These are phyloP conservation scores for Fagopyrum tataricum DNA, from an alignment of 148 eudicot species.

Conservation along the genomic window DNA sequence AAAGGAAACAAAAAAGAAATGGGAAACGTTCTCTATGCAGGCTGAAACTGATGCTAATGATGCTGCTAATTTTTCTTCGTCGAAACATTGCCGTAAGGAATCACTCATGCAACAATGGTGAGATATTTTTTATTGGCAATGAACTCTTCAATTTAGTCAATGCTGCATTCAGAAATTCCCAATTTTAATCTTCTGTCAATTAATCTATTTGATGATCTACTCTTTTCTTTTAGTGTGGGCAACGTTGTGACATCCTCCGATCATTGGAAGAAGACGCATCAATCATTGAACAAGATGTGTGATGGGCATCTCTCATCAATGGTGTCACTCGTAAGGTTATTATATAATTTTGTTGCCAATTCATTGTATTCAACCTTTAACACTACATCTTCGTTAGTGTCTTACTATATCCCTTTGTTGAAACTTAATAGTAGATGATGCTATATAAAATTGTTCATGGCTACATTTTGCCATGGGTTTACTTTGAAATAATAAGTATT, in stretches of 20 bases:
- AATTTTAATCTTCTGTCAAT: not conserved
- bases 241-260: constrained; percentile 58
- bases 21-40: constrained; percentile 65
- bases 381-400: too few species aligned
- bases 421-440: too few species aligned
- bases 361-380: too few species aligned
- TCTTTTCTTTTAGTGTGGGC: constrained; percentile 41
- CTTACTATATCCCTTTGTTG: too few species aligned
- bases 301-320: constrained; percentile 44
- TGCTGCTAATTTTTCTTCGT: constrained; percentile 73
- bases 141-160: not conserved
- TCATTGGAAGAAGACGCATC: constrained; percentile 57
- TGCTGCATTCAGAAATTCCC: not conserved
- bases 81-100: constrained; percentile 94
- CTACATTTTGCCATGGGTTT: too few species aligned
- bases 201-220: not conserved
- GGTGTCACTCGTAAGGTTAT: constrained; percentile 59
- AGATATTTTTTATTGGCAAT: constrained; percentile 1
- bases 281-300: constrained; percentile 53
- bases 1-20: too few species aligned
- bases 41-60: constrained; percentile 61
- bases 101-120: constrained; percentile 76
- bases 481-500: too few species aligned
- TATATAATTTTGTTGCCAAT: too few species aligned
- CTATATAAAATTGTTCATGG: too few species aligned